Evolutionary conservation across 2,329 filamentous ascomycete species (phyloP).

Genomic region (Aphanocladium album): DNA sequence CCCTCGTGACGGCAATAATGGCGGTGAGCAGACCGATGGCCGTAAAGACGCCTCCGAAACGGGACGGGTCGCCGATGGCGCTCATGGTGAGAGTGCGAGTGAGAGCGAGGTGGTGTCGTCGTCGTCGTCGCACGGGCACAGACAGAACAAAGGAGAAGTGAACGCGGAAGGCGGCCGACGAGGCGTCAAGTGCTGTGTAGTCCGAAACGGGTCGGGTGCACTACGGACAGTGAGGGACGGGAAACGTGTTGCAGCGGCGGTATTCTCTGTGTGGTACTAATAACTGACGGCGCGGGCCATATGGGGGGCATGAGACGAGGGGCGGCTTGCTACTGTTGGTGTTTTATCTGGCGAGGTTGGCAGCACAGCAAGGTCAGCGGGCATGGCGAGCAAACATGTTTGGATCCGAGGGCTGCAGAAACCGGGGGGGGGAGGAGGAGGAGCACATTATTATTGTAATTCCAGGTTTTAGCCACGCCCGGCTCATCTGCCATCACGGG

Average conservation of each 20-base stretch:
- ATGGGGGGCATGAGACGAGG: slow-evolving; percentile 3
- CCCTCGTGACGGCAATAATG: slow-evolving; percentile 11
- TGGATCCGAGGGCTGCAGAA: not conserved
- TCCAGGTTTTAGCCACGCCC: not conserved
- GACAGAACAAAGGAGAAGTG: not conserved
- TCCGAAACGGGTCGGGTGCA: slow-evolving; percentile 5
- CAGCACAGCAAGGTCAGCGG: not conserved
- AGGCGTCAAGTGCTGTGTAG: not conserved
- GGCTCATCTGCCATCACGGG: not conserved
- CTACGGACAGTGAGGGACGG: not conserved
- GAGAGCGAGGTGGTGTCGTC: not conserved
- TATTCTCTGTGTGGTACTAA: not conserved
- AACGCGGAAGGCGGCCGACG: not conserved
- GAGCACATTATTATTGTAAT: not conserved
- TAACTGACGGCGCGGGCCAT: not conserved
- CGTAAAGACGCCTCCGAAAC: not conserved
- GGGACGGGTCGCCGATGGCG: not conserved
- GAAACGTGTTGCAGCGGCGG: not conserved
- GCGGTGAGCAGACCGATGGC: slow-evolving; percentile 19
- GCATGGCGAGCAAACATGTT: not conserved
- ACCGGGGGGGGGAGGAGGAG: not conserved
- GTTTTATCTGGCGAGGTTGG: not conserved
- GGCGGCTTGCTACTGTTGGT: slow-evolving; percentile 2
- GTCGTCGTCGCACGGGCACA: not conserved
- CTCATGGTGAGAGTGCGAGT: not conserved